Conservation (phyloP, 2,329 filamentous ascomycete genomes). For the Neonectria hederae region DNA sequence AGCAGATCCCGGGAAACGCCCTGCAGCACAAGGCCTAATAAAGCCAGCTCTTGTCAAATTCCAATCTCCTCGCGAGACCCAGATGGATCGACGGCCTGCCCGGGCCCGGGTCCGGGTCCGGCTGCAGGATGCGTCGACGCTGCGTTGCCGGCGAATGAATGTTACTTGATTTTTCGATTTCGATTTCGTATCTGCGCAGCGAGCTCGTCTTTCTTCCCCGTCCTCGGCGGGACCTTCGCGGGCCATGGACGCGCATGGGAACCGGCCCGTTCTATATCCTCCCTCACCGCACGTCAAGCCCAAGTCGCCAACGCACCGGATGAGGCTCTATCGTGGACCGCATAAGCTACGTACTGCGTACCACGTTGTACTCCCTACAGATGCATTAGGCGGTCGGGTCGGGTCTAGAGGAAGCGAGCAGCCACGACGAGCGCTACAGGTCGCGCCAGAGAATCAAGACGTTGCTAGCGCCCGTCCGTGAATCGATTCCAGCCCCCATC, state of each 20-base stretch:
- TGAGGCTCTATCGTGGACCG: not conserved
- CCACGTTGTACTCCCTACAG: constrained; percentile 2
- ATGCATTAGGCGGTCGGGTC: constrained; percentile 4
- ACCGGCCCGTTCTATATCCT: not conserved
- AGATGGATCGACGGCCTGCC: constrained; percentile 19
- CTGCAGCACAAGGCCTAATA: constrained; percentile 3
- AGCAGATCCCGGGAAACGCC: constrained; percentile 1
- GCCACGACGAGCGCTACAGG: constrained; percentile 17
- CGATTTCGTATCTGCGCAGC: constrained; percentile 4
- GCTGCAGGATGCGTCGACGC: constrained; percentile 17
- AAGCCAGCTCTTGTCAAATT: constrained; percentile 3
- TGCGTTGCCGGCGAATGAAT: not conserved
- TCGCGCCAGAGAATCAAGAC: constrained; percentile 18
- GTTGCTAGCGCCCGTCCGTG: constrained; percentile 22
- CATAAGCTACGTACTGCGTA: not conserved
- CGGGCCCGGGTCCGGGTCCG: constrained; percentile 1
- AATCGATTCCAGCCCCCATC: constrained; percentile 13
- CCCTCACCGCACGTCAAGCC: not conserved
- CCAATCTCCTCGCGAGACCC: constrained; percentile 14
- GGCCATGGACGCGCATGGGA: not conserved
- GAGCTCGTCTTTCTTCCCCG: not conserved
- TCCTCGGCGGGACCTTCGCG: constrained; percentile 3
- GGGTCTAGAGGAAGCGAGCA: constrained; percentile 15
- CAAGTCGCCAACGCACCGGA: not conserved
- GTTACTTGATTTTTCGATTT: not conserved